Percentiles rank a stretch among this genome's conserved stretches.
Conservation (phyloP, 345 rosid species). For the Eucalyptus regnans region DNA sequence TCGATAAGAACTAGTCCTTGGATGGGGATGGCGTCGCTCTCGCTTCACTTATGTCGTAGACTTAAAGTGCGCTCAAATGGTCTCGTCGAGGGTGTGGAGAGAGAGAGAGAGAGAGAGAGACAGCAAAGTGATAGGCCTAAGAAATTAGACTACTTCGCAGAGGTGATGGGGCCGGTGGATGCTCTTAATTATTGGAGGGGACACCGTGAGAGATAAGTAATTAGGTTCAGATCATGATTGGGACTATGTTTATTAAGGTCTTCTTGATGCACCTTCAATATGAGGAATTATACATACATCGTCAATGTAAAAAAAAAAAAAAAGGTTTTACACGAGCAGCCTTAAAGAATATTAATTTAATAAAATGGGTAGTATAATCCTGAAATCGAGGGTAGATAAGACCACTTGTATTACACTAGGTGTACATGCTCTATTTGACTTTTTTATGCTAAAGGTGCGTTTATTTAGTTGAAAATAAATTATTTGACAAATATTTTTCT, state of each 20-base stretch:
- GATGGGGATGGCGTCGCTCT: not conserved
- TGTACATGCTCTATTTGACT: not conserved
- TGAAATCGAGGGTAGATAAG: not conserved
- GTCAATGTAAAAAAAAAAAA: not conserved
- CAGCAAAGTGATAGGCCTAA: not conserved
- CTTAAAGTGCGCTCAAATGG: not conserved
- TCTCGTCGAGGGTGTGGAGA: not conserved
- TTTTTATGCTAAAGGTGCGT: not conserved
- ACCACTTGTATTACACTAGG: not conserved
- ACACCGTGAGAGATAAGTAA: not conserved
- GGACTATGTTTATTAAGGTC: not conserved
- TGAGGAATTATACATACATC: not conserved
- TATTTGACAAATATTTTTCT: rapidly evolving
- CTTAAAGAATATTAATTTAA: not conserved
- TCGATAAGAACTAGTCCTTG: not conserved
- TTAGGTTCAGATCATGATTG: not conserved
- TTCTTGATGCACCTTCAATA: not conserved
- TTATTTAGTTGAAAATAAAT: too few species aligned
- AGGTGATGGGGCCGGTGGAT: not conserved
- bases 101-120: not conserved
- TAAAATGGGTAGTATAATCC: not conserved
- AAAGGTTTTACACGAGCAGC: not conserved
- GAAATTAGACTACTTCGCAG: not conserved
- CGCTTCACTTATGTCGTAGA: not conserved
- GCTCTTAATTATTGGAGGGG: not conserved